These are phyloP conservation scores for Camptophora hylomeconis DNA, from an alignment of 2,329 filamentous ascomycete genomes.

Conservation along the genomic window DNA sequence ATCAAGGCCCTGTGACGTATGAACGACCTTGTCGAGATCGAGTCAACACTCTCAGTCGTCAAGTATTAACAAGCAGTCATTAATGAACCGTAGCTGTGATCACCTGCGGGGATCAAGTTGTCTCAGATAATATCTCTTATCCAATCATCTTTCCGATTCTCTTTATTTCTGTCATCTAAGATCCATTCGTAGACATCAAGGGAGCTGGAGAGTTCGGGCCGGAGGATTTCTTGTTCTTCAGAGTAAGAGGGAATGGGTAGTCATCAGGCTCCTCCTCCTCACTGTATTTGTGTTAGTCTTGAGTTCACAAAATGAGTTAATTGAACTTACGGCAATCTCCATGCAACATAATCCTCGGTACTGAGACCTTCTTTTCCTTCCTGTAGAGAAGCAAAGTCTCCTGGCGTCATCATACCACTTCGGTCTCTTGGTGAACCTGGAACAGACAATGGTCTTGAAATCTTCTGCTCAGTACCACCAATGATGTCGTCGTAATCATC, in stretches of 20 bases:
- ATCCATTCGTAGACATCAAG: constrained; percentile 5
- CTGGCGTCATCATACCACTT: constrained; percentile 96
- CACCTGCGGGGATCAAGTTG: too few species aligned
- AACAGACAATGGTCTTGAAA: constrained; percentile 84
- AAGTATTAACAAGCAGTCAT: constrained; percentile 1
- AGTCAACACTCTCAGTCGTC: too few species aligned
- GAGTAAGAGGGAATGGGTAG: constrained; percentile 57
- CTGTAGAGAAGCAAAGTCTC: constrained; percentile 91
- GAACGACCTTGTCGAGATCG: too few species aligned
- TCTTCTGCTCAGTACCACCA: constrained; percentile 84
- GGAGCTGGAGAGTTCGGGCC: constrained; percentile 19
- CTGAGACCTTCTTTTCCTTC: constrained; percentile 84
- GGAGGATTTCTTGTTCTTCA: constrained; percentile 36
- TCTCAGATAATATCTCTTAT: too few species aligned
- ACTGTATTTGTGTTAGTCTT: constrained; percentile 32
- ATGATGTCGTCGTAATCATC: constrained; percentile 84
- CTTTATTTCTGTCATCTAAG: constrained; percentile 1
- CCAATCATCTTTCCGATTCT: background rate
- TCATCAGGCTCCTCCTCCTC: constrained; percentile 87
- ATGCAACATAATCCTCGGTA: constrained; percentile 95
- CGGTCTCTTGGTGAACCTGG: constrained; percentile 85
- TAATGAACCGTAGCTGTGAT: too few species aligned
- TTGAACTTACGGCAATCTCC: constrained; percentile 84
- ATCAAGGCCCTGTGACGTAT: too few species aligned
- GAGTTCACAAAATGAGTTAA: constrained; percentile 1